Conservation (phyloP, 2,329 filamentous ascomycete genomes). For the Cytospora leucostoma region DNA sequence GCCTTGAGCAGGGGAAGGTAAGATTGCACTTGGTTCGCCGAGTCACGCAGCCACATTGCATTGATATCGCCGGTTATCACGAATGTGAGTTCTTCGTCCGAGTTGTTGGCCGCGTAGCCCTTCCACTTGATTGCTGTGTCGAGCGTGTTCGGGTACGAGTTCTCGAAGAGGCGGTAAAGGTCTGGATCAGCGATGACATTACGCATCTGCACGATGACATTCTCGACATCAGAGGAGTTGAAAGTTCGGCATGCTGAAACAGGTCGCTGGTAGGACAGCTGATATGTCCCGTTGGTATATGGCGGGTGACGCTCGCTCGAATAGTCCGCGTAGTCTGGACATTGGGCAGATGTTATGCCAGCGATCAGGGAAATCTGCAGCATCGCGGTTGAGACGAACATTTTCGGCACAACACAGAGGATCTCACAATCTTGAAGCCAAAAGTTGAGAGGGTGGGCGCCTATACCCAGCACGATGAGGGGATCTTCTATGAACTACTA, state of each 20-base stretch:
- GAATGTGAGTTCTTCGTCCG: conserved; percentile 64
- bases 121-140: conserved; percentile 73
- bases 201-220: conserved; percentile 71
- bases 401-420: not conserved
- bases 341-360: conserved; percentile 36
- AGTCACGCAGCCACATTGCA: conserved; percentile 43
- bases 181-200: conserved; percentile 74
- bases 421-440: no score
- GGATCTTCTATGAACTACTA: not conserved
- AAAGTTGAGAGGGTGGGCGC: not conserved
- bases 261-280: conserved; percentile 80
- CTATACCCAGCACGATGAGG: not conserved
- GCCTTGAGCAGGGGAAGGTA: conserved; percentile 66
- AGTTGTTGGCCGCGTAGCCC: conserved; percentile 57
- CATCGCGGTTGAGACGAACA: not conserved
- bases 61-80: conserved; percentile 59
- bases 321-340: conserved; percentile 67
- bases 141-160: conserved; percentile 73
- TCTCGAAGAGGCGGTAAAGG: conserved; percentile 69
- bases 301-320: conserved; percentile 64
- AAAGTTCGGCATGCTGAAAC: conserved; percentile 77
- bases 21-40: conserved; percentile 70
- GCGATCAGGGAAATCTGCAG: conserved; percentile 15
- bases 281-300: conserved; percentile 72
- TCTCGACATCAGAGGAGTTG: conserved; percentile 73